phyloP scores from a whole-genome alignment of 257 asterid species.

The Solanum pinnatisectum region DNA sequence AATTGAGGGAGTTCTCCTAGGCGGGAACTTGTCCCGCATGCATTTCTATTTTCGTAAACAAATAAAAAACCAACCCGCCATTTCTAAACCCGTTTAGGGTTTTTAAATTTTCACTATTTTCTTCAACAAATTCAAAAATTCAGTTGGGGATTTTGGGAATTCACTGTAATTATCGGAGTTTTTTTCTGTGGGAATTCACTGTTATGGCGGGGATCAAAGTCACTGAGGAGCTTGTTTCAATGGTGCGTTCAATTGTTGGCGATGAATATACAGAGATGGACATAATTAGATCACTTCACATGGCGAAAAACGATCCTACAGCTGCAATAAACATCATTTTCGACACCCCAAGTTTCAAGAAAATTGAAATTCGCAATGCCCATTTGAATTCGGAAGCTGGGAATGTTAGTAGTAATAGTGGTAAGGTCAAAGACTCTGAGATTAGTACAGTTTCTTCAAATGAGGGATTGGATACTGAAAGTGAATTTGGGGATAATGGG shows the following conservation, averaged over 20 bases:
- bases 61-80: background rate
- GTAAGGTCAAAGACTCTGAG: background rate
- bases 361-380: constrained; percentile 21
- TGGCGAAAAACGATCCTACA: constrained; percentile 86
- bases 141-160: background rate
- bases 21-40: background rate
- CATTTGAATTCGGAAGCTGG: constrained; percentile 11
- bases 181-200: background rate
- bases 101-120: background rate
- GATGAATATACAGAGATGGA: constrained; percentile 68
- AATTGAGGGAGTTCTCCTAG: background rate
- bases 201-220: constrained; percentile 53
- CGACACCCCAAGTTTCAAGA: constrained; percentile 56
- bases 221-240: constrained; percentile 56
- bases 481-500: constrained; percentile 14
- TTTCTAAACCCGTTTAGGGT: background rate
- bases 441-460: constrained; percentile 7
- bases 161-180: background rate
- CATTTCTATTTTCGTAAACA: background rate
- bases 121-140: background rate
- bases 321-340: constrained; percentile 86
- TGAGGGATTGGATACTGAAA: background rate
- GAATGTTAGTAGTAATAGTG: background rate
- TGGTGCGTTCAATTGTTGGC: constrained; percentile 77
- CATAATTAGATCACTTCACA: constrained; percentile 84